These are phyloP conservation scores for Teunomyces kruisii DNA, from an alignment of 805 yeast species.

Conservation along the genomic window DNA sequence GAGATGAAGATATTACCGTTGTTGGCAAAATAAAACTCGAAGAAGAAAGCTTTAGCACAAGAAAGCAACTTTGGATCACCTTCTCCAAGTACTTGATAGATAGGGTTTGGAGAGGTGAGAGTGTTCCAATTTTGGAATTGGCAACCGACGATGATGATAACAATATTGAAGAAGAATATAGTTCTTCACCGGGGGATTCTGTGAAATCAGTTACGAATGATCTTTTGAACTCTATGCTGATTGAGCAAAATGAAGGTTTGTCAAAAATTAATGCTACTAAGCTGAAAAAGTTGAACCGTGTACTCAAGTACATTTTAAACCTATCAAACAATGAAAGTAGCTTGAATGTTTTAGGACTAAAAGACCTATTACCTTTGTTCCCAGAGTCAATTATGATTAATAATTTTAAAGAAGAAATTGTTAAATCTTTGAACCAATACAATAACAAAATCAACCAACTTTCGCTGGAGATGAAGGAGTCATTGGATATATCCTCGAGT, in stretches of 20 bases:
- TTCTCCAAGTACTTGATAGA: constrained; percentile 54
- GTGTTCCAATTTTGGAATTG: constrained; percentile 4
- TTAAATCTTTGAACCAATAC: constrained; percentile 72
- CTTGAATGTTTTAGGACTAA: constrained; percentile 52
- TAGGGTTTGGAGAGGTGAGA: constrained; percentile 20
- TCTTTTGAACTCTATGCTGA: constrained; percentile 7
- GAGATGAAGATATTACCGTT: constrained; percentile 38
- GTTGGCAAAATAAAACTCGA: constrained; percentile 32
- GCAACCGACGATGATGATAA: not conserved
- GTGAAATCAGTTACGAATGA: constrained; percentile 14
- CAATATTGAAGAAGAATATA: constrained; percentile 1
- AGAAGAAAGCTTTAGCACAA: constrained; percentile 36
- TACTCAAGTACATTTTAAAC: constrained; percentile 31
- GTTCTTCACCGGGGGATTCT: not conserved
- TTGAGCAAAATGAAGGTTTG: not conserved
- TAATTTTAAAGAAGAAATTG: constrained; percentile 79
- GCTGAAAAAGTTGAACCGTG: constrained; percentile 20
- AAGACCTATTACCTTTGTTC: constrained; percentile 79
- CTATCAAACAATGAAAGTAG: constrained; percentile 25
- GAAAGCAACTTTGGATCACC: constrained; percentile 73
- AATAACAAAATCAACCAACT: constrained; percentile 64
- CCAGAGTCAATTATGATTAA: constrained; percentile 84
- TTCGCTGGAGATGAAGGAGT: constrained; percentile 72
- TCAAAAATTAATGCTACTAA: not conserved
- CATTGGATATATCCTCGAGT: constrained; percentile 57